Evolutionary conservation across 1,139 yeast species (phyloP), one percentile per base, ranked within the genome.

Genomic region (Debaryomyces singareniensis): DNA sequence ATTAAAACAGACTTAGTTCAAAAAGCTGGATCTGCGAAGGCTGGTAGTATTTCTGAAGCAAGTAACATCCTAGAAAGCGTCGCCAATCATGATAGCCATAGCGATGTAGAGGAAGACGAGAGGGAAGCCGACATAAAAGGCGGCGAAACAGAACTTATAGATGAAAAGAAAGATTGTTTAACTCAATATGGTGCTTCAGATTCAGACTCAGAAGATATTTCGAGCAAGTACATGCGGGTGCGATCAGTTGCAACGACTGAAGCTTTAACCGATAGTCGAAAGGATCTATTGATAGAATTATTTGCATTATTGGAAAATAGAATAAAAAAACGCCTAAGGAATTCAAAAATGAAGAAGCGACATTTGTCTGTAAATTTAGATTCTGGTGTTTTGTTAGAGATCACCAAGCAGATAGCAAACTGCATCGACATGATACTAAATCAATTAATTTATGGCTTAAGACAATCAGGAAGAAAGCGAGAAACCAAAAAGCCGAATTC

Each of bases 241-340:
- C 32, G 32, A 27, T 32, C 29, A 13, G 30, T 29, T 25, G 31
- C 35, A 9, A 35, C 29, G 10, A n/a, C 27, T 5, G 49, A 44
- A 29, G 30, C 30, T 3, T 29, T 28, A 6, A 40, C 55, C 3
- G 61, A 62, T 36, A 54, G 68, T 13, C 48, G 46, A 20, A 49
- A 52, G 3, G 51, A 50, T n/a, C 36, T 71, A n/a, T 42, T 54
- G 14, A 45, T 60, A 24, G 71, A 67, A 36, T 36, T 75, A 16
- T 58, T 60, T 20, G 54, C 73, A 1, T 24, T 59, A 2, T 47
- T 68, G 16, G 63, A 63, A 30, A 38, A 52, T 4, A 57, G 50
- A 20, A 49, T 72, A 0, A 40, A 43, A 13, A 29, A 39, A 13
- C 15, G 31, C 2, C 16, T 35, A 27, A 35, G 37, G 4, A 20